Base-by-base conservation (phyloP, 768 basidiomycete species). In the Lactifluus echinatus region DNA sequence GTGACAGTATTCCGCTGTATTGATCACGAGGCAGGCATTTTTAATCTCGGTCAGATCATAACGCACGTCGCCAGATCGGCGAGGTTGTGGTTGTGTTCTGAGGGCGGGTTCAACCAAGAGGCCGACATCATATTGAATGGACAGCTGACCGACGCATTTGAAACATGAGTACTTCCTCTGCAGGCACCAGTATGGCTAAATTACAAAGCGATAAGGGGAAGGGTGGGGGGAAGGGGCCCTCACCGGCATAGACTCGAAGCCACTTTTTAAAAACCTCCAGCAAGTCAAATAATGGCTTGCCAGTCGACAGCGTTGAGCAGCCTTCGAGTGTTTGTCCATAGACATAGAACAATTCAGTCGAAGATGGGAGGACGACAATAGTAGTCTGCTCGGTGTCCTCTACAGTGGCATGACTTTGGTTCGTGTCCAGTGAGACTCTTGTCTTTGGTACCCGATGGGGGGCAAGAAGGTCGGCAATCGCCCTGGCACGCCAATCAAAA, bases 1-100 rank as follows among this genome's bases (percentile, higher is more conserved):
- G 61, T 93, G 89, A 66, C 96, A 99, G 68, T 98, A 99, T 67
- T 98, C 94, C 1, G 94, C 95, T 0, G 96, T 99, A 66, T 99
- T 98, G 66, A 99, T 84, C 24, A 95, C 72, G n/a, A 92, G 74
- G 67, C 91, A 93, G 0, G 89, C 83, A 60, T 88, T 89, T 65
- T 82, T 84, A 31, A 98, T 69, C 57, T 93, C 85, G 3, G 76
- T 75, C 8, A 79, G 60, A 67, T 96, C 93, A 31, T 83, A 79
- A n/a, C 87, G 81, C 5, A 82, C 80, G 48, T 99, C 95, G 19
- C 75, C 75, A 1, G 94, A 97, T 64, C 79, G 81, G 2, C 93
- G 82, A 45, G 74, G 53, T 50, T 69, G 71, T 2, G 54, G 59
- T 67, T 75, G 63, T 64, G 66, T 78, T 67, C 67, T 84, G 74